Evolutionary conservation across 306 rosid genomes (phyloP), one percentile per base, ranked within the genome.

Genomic region (Quercus glauca): DNA sequence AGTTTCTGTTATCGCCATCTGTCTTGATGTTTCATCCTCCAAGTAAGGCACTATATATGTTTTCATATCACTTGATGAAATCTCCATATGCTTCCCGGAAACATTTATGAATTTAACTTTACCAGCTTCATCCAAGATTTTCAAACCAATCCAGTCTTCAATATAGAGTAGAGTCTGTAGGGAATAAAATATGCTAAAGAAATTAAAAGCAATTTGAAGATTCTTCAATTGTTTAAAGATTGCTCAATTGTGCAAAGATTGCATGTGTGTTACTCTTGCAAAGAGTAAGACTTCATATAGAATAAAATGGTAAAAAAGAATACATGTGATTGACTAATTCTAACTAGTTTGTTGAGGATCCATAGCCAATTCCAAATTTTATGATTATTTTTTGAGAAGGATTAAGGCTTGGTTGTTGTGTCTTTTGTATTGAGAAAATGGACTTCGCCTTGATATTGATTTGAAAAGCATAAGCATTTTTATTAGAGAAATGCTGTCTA

Each of bases 81-180:
- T 79, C 72, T 74, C 73, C 11, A 84, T 59, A 77, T 87, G 90
- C 79, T 55, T 21, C 33, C 90, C 90, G 0, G 88, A 69, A 8
- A 87, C 68, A 2, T 74, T 87, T 8, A 82, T 9, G 83, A 84
- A 87, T 74, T 87, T 84, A 72, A 84, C 86, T 82, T 87, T 87
- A 67, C 90, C 88, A 63, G 88, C 88, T 81, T 87, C 83, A 31
- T 87, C 90, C 18, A 84, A 77, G 45, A 69, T 72, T 80, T 65
- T 79, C 69, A 87, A 69, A 21, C 90, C 88, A 74, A 87, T 82
- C 88, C 86, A 87, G 49, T 87, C 88, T 73, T 87, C 88, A 51
- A 20, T 79, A 60, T 87, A 87, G 17, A 84, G 86, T 80, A 76
- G 61, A 49, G 90, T 87, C 90, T 87, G 85, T 75, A 74, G 21